Evolutionary conservation across 2,329 filamentous ascomycete species (phyloP).

Genomic region (Aureobasidium sp.): DNA sequence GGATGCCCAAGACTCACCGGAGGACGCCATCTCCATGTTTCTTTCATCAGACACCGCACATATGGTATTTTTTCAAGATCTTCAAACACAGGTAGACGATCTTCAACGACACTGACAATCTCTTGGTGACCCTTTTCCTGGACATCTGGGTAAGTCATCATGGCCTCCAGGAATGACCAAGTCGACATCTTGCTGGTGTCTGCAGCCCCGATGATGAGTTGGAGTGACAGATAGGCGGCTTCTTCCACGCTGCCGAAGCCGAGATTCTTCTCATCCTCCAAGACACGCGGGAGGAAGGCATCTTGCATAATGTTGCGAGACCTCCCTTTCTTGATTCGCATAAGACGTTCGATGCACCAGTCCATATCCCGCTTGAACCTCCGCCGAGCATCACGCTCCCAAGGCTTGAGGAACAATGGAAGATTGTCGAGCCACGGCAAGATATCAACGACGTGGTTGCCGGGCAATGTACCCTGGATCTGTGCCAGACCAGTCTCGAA

Average conservation of each 20-base stretch:
- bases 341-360: constrained; percentile 7
- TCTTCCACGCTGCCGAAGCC: constrained; percentile 12
- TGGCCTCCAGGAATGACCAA: constrained; percentile 15
- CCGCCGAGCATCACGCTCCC: constrained; percentile 1
- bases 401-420: constrained; percentile 10
- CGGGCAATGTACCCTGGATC: constrained; percentile 7
- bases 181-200: constrained; percentile 10
- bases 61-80: constrained; percentile 39
- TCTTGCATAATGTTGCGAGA: constrained; percentile 3
- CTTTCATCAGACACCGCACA: constrained; percentile 48
- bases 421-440: constrained; percentile 8
- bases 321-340: constrained; percentile 8
- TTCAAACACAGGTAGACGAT: constrained; percentile 15
- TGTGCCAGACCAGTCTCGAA: constrained; percentile 8
- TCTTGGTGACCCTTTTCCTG: constrained; percentile 25
- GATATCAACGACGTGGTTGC: constrained; percentile 6
- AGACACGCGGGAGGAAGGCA: constrained; percentile 5
- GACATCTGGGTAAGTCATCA: constrained; percentile 22
- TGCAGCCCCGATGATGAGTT: constrained; percentile 13
- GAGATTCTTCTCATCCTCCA: constrained; percentile 12
- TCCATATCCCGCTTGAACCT: constrained; percentile 3
- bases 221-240: constrained; percentile 10
- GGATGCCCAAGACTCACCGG: constrained; percentile 34
- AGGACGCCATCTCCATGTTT: constrained; percentile 49
- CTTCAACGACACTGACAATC: constrained; percentile 24